These are phyloP conservation scores for Oryza rufipogon DNA, from an alignment of 176 grass and related monocot genomes.

Conservation along the genomic window DNA sequence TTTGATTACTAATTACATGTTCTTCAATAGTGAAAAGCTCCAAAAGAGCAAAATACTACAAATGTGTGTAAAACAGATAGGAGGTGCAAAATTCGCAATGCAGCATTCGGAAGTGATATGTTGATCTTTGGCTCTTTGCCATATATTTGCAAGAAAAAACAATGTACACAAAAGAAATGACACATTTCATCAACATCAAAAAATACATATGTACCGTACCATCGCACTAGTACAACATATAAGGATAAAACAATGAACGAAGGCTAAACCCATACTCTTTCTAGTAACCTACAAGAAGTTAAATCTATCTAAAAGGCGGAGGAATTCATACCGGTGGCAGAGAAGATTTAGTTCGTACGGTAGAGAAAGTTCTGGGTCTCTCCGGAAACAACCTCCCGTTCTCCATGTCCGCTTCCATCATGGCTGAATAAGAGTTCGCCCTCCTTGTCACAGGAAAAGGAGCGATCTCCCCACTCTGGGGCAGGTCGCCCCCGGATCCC, in stretches of 20 bases:
- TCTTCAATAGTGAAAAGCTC: background rate
- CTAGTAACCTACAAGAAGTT: background rate
- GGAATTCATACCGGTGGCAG: constrained; percentile 64
- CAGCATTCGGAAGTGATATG: background rate
- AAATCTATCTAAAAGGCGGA: constrained; percentile 9
- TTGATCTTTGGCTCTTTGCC: background rate
- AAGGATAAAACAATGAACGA: background rate
- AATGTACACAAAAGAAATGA: background rate
- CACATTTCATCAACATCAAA: background rate
- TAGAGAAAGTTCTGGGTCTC: constrained; percentile 77
- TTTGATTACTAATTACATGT: background rate
- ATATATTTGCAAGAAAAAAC: constrained; percentile 9
- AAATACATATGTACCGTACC: background rate
- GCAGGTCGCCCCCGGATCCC: constrained; percentile 73
- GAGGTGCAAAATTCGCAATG: background rate
- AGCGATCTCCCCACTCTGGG: constrained; percentile 84
- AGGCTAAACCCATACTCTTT: constrained; percentile 17
- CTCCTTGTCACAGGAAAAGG: constrained; percentile 72
- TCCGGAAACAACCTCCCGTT: constrained; percentile 75
- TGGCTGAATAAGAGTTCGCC: constrained; percentile 69
- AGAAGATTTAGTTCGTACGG: constrained; percentile 85
- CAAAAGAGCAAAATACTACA: background rate
- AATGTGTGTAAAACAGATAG: constrained; percentile 6
- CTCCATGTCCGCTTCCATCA: constrained; percentile 93
- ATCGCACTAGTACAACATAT: background rate